Base-by-base conservation (phyloP, 208 protist species). In the Wallacemonas sp. region DNA sequence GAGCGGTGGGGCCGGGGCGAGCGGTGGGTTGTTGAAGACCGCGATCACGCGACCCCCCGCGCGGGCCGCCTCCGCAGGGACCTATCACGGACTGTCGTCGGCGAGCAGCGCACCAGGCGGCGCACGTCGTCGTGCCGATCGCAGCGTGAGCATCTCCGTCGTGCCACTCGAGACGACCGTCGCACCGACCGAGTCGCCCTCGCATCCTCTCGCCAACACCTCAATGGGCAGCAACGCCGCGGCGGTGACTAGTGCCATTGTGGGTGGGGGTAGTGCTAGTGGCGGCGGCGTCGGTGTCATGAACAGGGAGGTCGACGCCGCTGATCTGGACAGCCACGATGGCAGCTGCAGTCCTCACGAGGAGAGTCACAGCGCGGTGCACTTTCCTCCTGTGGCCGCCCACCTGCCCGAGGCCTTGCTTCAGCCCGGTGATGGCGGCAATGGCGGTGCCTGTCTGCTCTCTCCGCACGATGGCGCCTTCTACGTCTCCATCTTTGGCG, bases 401-500 rank as follows among this genome's bases (percentile, higher is more conserved):
- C 48, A 55, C 26, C 48, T 55, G 20, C 48, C 23, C 48, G 48
- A 55, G 48, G 48, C 48, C 20, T 22, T 55, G 18, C 48, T 12
- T 3, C 48, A 33, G 25, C 48, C 48, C 25, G 48, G 48, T 18
- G 48, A 55, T 18, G 26, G 25, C 26, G 48, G 48, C 48, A 55
- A 55, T 22, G 48, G 48, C 18, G 48, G 48, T 4, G 48, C 48
- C 10, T 55, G 48, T 31, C 25, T 55, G 48, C 48, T 55, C 26
- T 55, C 48, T 12, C 48, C 72, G 10, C 66, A 73, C 22, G 54
- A 61, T 20, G 79, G 76, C 59, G 70, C 70, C 26, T 69, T 79
- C 57, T 89, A 81, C 36, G 50, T 86, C 26, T 83, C 76, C n/a
- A 36, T 83, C 25, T 50, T 62, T 29, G 69, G 66, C 42, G 59